These are phyloP conservation scores for Krasilnikovozyma curviuscula DNA, from an alignment of 768 basidiomycete species.

Conservation along the genomic window DNA sequence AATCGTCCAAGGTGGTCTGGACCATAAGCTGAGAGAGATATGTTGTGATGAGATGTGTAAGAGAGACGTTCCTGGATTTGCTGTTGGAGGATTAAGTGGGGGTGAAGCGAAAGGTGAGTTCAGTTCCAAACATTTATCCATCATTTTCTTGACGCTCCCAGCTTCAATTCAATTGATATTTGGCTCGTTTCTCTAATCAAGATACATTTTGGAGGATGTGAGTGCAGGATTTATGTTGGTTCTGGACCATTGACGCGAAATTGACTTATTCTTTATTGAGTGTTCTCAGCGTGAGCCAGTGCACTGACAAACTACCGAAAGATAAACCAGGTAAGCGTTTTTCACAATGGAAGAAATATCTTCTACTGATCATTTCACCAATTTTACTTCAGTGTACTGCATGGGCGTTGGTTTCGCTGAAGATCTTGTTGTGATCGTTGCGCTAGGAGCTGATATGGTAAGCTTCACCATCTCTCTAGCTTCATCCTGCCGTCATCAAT, in stretches of 20 bases:
- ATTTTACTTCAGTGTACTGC: conserved; percentile 37
- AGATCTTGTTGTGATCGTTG: conserved; percentile 77
- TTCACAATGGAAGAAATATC: background rate
- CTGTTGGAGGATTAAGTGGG: conserved; percentile 74
- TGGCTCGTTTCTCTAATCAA: conserved; percentile 22
- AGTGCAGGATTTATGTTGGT: conserved; percentile 16
- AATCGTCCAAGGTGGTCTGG: conserved; percentile 75
- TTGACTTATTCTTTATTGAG: conserved; percentile 21
- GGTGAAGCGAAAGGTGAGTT: conserved; percentile 69
- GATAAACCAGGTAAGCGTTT: conserved; percentile 48
- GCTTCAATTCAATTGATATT: background rate
- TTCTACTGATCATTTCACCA: background rate
- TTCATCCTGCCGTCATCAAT: background rate
- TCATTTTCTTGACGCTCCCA: background rate
- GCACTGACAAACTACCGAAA: conserved; percentile 59
- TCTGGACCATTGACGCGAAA: background rate
- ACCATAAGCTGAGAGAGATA: conserved; percentile 45
- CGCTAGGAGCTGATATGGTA: conserved; percentile 84
- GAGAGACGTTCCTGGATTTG: conserved; percentile 63
- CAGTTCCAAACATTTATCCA: background rate
- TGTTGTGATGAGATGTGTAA: conserved; percentile 68
- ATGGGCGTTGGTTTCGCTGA: conserved; percentile 90
- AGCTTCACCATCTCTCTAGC: conserved; percentile 7
- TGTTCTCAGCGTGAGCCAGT: no score
- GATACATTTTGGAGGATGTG: conserved; percentile 74